Evolutionary conservation across 2,329 filamentous ascomycete genomes (phyloP).

Genomic region (Penicillium hordei): DNA sequence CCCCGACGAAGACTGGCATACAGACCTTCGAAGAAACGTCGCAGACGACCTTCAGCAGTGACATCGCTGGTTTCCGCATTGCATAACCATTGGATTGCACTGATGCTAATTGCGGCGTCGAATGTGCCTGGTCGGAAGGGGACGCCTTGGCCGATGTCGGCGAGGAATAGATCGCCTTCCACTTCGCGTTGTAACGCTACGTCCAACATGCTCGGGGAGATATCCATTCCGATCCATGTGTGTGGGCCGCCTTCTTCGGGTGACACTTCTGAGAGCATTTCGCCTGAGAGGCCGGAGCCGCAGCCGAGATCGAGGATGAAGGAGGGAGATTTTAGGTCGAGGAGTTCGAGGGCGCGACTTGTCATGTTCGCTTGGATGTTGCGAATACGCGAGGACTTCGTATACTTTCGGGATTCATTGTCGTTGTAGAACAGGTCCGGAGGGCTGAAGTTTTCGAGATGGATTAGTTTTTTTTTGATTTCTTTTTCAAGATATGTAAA

Average conservation of each 20-base stretch:
- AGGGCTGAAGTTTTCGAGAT: constrained; percentile 56
- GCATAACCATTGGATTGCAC: constrained; percentile 97
- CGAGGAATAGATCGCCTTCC: constrained; percentile 88
- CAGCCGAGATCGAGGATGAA: constrained; percentile 96
- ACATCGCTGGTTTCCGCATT: constrained; percentile 90
- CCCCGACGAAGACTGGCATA: constrained; percentile 82
- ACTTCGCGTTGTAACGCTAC: constrained; percentile 88
- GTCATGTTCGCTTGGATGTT: constrained; percentile 96
- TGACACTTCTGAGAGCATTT: constrained; percentile 76
- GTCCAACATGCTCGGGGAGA: constrained; percentile 94
- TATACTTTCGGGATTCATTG: constrained; percentile 93
- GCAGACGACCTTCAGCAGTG: constrained; percentile 71
- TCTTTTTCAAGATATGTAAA: neutral
- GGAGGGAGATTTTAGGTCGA: constrained; percentile 75
- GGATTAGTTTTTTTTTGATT: constrained; percentile 24
- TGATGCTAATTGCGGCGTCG: constrained; percentile 92
- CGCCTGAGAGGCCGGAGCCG: constrained; percentile 88
- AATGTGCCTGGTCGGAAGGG: constrained; percentile 91
- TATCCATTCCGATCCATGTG: constrained; percentile 96
- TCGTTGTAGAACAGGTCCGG: constrained; percentile 98
- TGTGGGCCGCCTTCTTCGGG: constrained; percentile 78
- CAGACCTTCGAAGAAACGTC: constrained; percentile 86
- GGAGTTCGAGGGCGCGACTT: constrained; percentile 84
- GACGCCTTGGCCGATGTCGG: constrained; percentile 92
- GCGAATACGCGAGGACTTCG: constrained; percentile 90